These are phyloP conservation scores for Malassezia vespertilionis DNA, from an alignment of 1,284 basidiomycete species.

Conservation along the genomic window DNA sequence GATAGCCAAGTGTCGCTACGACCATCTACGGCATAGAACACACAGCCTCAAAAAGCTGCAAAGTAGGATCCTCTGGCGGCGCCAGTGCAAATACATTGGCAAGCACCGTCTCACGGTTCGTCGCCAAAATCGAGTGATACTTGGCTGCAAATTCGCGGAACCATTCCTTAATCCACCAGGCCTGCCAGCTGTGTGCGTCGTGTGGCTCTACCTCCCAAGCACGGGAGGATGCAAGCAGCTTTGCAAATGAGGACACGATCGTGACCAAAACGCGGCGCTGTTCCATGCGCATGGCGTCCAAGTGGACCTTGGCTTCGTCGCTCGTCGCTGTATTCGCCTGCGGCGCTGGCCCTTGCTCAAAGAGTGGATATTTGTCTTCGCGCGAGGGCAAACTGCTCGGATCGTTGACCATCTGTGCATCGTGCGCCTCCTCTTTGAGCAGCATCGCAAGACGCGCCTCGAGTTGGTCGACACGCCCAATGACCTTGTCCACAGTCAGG, in stretches of 20 bases:
- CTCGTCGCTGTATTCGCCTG: neutral
- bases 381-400: neutral
- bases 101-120: constrained; percentile 28
- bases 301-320: constrained; percentile 18
- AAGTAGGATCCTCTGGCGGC: constrained; percentile 4
- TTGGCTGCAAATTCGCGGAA: constrained; percentile 22
- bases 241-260: constrained; percentile 23
- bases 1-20: neutral
- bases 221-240: constrained; percentile 3
- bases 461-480: constrained; percentile 43
- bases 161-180: constrained; percentile 40
- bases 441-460: constrained; percentile 28
- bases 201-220: constrained; percentile 4
- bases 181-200: constrained; percentile 21
- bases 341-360: no score
- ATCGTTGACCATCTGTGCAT: constrained; percentile 10
- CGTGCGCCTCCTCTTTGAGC: constrained; percentile 23
- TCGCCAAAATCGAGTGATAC: constrained; percentile 26
- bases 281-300: constrained; percentile 37
- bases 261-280: constrained; percentile 41
- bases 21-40: constrained; percentile 8
- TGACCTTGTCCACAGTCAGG: constrained; percentile 43
- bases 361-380: no score
- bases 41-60: constrained; percentile 14
- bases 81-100: constrained; percentile 25